These are phyloP conservation scores for Aspergillus brasiliensis DNA, from an alignment of 2,329 filamentous ascomycete species.

Conservation along the genomic window DNA sequence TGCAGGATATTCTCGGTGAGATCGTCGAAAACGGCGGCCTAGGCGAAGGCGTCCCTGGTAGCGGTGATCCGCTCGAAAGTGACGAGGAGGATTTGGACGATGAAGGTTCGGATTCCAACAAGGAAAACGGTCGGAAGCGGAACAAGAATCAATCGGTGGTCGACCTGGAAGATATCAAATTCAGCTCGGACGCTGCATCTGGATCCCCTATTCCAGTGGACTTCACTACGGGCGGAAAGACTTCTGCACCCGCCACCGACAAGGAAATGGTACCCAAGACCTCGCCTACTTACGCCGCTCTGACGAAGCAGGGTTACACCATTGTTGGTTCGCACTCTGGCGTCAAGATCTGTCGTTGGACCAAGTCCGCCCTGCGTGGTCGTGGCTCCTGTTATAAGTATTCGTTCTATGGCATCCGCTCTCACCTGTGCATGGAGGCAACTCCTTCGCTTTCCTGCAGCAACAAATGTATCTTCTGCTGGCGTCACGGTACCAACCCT, in stretches of 20 bases:
- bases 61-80: conserved; percentile 81
- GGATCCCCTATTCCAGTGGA: conserved; percentile 71
- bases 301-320: conserved; percentile 95
- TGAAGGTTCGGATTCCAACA: conserved; percentile 54
- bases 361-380: conserved; percentile 90
- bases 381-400: conserved; percentile 97
- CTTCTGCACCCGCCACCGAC: conserved; percentile 46
- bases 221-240: conserved; percentile 65
- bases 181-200: conserved; percentile 34
- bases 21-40: conserved; percentile 55
- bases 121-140: conserved; percentile 51
- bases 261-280: conserved; percentile 95
- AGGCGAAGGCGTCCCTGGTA: conserved; percentile 72
- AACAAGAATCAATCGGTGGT: conserved; percentile 56
- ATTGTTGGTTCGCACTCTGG: conserved; percentile 95
- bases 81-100: conserved; percentile 72
- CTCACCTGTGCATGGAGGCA: conserved; percentile 97
- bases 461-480: conserved; percentile 99
- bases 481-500: conserved; percentile 95
- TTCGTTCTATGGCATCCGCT: conserved; percentile 95
- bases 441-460: conserved; percentile 93
- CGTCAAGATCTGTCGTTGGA: conserved; percentile 98
- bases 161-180: conserved; percentile 80
- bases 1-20: conserved; percentile 70
- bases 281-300: conserved; percentile 82